Percentiles rank a stretch among this genome's conserved stretches.
Conservation (phyloP, 2,329 filamentous ascomycete genomes). For the Cladosporium cucumerinum region DNA sequence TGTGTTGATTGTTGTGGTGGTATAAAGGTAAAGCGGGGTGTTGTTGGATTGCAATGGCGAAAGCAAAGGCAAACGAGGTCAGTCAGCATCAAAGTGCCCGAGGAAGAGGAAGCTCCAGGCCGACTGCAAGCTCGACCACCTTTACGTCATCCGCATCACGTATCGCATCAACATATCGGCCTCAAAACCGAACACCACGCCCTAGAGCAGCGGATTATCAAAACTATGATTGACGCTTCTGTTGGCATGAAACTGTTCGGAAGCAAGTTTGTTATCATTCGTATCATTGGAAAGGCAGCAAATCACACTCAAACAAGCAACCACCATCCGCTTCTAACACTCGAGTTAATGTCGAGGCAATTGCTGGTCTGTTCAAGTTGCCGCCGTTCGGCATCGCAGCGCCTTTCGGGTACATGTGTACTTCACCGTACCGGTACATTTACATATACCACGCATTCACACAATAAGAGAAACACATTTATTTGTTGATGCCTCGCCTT, state of each 20-base stretch:
- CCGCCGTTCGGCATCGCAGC: too few relatives aligned
- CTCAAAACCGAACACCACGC: background rate
- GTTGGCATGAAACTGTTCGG: background rate
- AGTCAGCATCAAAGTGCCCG: background rate
- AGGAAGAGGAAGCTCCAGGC: background rate
- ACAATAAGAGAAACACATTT: background rate
- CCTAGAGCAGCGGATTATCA: background rate
- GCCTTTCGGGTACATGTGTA: too few relatives aligned
- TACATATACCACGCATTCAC: background rate
- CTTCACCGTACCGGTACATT: too few relatives aligned
- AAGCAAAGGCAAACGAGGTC: background rate
- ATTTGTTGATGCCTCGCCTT: background rate
- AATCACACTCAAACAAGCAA: background rate
- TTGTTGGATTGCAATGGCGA: background rate
- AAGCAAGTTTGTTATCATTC: background rate
- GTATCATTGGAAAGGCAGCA: background rate
- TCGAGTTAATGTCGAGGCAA: background rate
- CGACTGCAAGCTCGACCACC: background rate
- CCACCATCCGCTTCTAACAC: background rate
- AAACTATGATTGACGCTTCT: background rate
- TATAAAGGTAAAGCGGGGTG: slow-evolving; percentile 14
- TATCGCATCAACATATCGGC: background rate
- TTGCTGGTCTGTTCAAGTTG: background rate
- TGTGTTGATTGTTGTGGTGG: slow-evolving; percentile 27
- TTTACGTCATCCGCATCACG: background rate